These are phyloP conservation scores for Amphicarpaea edgeworthii DNA, from an alignment of 306 rosid genomes.

Conservation along the genomic window DNA sequence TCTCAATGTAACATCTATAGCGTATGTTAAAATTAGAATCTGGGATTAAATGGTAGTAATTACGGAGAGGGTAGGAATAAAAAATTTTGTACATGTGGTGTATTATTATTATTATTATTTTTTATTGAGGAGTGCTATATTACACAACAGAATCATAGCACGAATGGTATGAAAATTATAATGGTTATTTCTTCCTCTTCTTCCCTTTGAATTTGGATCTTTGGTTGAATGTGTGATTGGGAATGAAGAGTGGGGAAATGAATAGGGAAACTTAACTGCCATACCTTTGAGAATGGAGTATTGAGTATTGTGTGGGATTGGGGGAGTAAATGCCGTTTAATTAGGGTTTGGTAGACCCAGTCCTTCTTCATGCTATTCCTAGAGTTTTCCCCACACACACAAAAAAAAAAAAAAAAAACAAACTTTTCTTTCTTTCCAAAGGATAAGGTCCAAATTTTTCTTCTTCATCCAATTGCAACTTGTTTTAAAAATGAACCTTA, in stretches of 20 bases:
- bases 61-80: neutral
- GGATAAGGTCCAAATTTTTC: neutral
- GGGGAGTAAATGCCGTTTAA: slow-evolving; percentile 70
- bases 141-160: too few species aligned
- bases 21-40: slow-evolving; percentile 1
- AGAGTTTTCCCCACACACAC: slow-evolving; percentile 33
- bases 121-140: too few species aligned
- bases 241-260: slow-evolving; percentile 54
- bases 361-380: slow-evolving; percentile 51
- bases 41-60: neutral
- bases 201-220: slow-evolving; percentile 75
- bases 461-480: slow-evolving; percentile 1
- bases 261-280: slow-evolving; percentile 52
- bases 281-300: slow-evolving; percentile 64
- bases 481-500: neutral
- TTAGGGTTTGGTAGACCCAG: slow-evolving; percentile 78
- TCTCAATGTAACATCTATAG: slow-evolving; percentile 2
- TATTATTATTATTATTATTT: neutral
- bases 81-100: neutral
- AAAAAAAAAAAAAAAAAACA: too few species aligned
- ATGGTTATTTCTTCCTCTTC: too few species aligned
- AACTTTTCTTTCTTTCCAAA: slow-evolving; percentile 1
- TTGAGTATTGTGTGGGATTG: slow-evolving; percentile 62
- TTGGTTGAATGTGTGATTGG: slow-evolving; percentile 58
- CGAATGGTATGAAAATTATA: neutral